Conservation (phyloP, 257 asterid species). For the Handroanthus guayacan region DNA sequence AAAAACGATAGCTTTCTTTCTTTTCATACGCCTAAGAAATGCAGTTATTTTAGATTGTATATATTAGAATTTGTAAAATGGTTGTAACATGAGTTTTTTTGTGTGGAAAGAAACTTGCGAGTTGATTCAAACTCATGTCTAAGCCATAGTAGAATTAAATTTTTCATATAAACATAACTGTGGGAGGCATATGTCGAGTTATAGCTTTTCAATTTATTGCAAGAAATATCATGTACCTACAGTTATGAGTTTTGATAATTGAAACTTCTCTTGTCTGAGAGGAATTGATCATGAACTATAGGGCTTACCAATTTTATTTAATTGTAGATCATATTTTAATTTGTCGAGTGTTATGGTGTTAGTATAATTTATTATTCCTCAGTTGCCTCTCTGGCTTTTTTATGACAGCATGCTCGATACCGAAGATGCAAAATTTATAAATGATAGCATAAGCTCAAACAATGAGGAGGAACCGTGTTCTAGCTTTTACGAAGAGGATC, state of each 20-base stretch:
- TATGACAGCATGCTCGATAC: slow-evolving; percentile 36
- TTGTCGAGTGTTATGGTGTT: background rate
- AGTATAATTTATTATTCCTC: background rate
- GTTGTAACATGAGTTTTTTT: background rate
- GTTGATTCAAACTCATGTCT: slow-evolving; percentile 2
- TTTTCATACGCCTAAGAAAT: background rate
- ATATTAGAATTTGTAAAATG: background rate
- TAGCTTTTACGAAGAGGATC: slow-evolving; percentile 36
- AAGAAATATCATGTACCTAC: too few species aligned
- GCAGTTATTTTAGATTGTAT: background rate
- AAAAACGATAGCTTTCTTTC: background rate
- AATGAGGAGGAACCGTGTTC: slow-evolving; percentile 20
- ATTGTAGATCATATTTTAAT: background rate
- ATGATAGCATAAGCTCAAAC: slow-evolving; percentile 25
- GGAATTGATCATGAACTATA: background rate
- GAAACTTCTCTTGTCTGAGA: background rate
- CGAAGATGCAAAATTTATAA: slow-evolving; percentile 26
- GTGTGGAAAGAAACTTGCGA: background rate
- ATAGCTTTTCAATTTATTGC: too few species aligned
- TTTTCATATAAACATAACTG: background rate
- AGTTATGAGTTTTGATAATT: background rate
- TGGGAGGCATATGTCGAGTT: background rate
- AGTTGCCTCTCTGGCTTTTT: slow-evolving; percentile 24
- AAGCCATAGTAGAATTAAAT: background rate
- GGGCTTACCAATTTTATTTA: background rate